Conservation (phyloP, 129 eudicot species). For the Cynara cardunculus region DNA sequence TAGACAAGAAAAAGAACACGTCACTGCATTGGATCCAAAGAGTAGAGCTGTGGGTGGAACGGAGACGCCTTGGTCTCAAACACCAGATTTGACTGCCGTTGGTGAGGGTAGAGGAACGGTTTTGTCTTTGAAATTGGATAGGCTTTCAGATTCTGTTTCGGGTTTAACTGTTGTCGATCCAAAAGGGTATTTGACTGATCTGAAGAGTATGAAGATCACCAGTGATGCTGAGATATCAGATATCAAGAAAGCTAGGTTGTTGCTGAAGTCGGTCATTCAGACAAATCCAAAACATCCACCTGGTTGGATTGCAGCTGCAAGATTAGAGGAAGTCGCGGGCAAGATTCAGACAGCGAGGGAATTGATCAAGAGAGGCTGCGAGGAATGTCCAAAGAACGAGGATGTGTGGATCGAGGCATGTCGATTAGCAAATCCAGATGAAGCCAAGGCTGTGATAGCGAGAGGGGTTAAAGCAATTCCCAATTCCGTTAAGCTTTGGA, state of each 20-base stretch:
- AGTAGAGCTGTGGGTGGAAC: constrained; percentile 89
- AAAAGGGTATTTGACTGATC: constrained; percentile 85
- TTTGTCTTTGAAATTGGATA: constrained; percentile 73
- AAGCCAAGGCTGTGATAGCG: constrained; percentile 95
- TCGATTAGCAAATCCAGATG: constrained; percentile 61
- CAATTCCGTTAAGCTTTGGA: constrained; percentile 87
- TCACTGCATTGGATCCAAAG: constrained; percentile 80
- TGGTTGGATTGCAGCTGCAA: constrained; percentile 96
- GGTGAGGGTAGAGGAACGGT: constrained; percentile 98
- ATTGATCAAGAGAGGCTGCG: constrained; percentile 70
- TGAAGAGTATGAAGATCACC: constrained; percentile 91
- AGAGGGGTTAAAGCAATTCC: constrained; percentile 84
- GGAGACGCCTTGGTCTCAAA: constrained; percentile 84
- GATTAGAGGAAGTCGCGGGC: constrained; percentile 90
- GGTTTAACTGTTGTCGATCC: constrained; percentile 91
- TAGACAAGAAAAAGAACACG: constrained; percentile 88
- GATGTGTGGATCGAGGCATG: constrained; percentile 97
- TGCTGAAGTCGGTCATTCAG: constrained; percentile 79
- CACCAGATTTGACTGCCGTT: constrained; percentile 95
- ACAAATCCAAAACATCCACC: constrained; percentile 91
- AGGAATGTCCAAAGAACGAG: constrained; percentile 90
- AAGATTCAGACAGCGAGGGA: constrained; percentile 71
- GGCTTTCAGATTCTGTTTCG: constrained; percentile 82
- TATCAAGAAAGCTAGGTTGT: constrained; percentile 78
- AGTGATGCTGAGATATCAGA: constrained; percentile 96